These are phyloP conservation scores for Neoscytalidium dimidiatum DNA, from an alignment of 2,329 filamentous ascomycete species.

Conservation along the genomic window DNA sequence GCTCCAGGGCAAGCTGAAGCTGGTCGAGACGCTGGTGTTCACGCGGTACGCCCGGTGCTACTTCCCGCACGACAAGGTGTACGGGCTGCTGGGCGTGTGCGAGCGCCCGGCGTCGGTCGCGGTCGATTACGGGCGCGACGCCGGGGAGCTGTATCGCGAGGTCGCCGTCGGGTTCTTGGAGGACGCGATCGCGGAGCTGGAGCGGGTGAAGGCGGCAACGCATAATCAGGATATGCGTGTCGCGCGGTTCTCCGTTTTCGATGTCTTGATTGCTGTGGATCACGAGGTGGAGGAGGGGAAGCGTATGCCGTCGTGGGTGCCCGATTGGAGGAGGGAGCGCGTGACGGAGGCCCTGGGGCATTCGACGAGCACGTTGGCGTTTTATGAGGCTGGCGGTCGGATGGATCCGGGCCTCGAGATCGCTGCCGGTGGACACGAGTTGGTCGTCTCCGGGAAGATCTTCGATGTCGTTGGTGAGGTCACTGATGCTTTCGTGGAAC, in stretches of 20 bases:
- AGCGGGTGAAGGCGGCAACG: background rate
- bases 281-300: constrained; percentile 22
- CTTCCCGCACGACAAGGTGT: constrained; percentile 30
- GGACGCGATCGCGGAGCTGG: background rate
- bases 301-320: constrained; percentile 28
- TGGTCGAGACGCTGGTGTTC: constrained; percentile 23
- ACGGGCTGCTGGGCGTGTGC: constrained; percentile 28
- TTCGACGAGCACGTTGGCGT: constrained; percentile 25
- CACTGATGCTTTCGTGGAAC: constrained; percentile 19
- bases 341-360: constrained; percentile 27
- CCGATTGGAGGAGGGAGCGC: constrained; percentile 28
- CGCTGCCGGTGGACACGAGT: constrained; percentile 13
- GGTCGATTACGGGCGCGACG: constrained; percentile 23
- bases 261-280: constrained; percentile 28
- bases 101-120: constrained; percentile 17
- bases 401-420: constrained; percentile 12
- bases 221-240: background rate
- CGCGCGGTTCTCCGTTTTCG: constrained; percentile 16
- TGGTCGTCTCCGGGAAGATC: constrained; percentile 25
- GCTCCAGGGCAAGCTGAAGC: background rate
- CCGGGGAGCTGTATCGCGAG: background rate
- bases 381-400: constrained; percentile 25
- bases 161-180: background rate
- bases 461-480: constrained; percentile 24
- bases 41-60: constrained; percentile 29